A percentile compares a stretch with the other conserved stretches of the same genome.
phyloP scores from a whole-genome alignment of 1,284 basidiomycete genomes.

The Takashimella tepidaria region DNA sequence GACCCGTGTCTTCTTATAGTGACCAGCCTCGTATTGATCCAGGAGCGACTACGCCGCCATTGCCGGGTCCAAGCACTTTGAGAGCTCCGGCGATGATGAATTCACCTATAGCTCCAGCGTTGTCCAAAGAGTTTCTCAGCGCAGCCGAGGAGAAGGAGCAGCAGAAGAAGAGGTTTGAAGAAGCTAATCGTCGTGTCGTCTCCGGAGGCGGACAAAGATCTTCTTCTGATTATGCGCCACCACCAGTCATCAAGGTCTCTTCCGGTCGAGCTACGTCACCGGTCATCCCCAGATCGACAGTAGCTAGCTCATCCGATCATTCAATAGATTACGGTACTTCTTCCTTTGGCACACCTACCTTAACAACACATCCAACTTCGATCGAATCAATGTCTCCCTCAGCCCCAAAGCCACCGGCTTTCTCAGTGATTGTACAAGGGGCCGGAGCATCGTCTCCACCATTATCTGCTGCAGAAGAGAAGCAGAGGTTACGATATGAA shows the following conservation, averaged over 20 bases:
- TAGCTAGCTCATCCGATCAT: not conserved
- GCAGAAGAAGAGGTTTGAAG: conserved; percentile 16
- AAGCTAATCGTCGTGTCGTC: conserved; percentile 9
- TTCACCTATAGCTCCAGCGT: not conserved
- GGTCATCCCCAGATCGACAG: not conserved
- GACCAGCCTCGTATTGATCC: no score
- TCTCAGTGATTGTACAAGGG: conserved; percentile 5
- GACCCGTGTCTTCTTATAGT: conserved; percentile 15
- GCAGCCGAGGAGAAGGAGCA: conserved; percentile 22
- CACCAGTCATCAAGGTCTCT: not conserved
- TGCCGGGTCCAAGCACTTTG: not conserved
- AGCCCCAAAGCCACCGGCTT: no score
- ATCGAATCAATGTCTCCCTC: conserved; percentile 7
- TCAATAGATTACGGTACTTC: not conserved
- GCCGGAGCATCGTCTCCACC: not conserved
- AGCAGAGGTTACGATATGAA: conserved; percentile 21
- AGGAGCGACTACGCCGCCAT: not conserved
- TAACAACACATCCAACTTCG: not conserved
- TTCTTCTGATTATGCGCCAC: not conserved
- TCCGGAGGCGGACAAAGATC: not conserved
- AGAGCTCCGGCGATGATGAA: no score
- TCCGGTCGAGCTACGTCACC: not conserved
- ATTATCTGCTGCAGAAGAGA: conserved; percentile 19
- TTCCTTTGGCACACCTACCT: not conserved
- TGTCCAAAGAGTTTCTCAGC: conserved; percentile 2